phyloP scores from a whole-genome alignment of 345 rosid species.

The Aquilaria yunnanensis region DNA sequence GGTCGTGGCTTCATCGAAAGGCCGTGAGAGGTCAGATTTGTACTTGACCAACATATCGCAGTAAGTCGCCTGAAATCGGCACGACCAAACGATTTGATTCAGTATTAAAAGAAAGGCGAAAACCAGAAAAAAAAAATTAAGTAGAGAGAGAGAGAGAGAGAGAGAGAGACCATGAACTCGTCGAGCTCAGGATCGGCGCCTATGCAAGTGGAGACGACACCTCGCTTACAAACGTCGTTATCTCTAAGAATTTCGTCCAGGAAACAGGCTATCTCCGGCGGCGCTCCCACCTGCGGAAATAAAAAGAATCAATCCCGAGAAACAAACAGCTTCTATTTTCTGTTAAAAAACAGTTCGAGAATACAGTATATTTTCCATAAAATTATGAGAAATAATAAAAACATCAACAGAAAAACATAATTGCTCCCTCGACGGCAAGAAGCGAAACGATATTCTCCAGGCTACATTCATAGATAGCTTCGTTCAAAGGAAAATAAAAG shows the following conservation, averaged over 20 bases:
- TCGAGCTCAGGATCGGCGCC: slow-evolving; percentile 98
- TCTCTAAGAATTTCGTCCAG: slow-evolving; percentile 65
- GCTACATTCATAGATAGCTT: background rate
- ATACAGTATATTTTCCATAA: slow-evolving; percentile 15
- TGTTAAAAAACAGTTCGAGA: background rate
- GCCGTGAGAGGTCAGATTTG: slow-evolving; percentile 85
- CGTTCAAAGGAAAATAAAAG: background rate
- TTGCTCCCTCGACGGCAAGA: too few species aligned
- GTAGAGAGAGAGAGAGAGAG: background rate
- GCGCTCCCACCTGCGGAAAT: slow-evolving; percentile 70
- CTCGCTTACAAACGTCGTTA: slow-evolving; percentile 35
- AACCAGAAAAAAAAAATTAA: background rate
- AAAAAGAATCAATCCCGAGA: background rate
- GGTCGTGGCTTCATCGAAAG: slow-evolving; percentile 75
- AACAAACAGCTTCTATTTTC: background rate
- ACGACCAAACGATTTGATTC: background rate
- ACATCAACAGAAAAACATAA: too few species aligned
- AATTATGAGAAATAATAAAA: slow-evolving; percentile 12
- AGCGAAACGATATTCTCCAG: too few species aligned
- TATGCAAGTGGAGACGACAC: slow-evolving; percentile 29
- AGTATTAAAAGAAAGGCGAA: background rate
- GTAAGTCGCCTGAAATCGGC: slow-evolving; percentile 52
- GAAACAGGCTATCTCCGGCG: slow-evolving; percentile 63
- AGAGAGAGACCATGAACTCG: slow-evolving; percentile 73
- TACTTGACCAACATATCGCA: slow-evolving; percentile 68